A percentile compares a stretch with the other conserved stretches of the same genome.
These are phyloP conservation scores for Nicotiana rustica DNA, from an alignment of 305 asterid species.

Conservation along the genomic window DNA sequence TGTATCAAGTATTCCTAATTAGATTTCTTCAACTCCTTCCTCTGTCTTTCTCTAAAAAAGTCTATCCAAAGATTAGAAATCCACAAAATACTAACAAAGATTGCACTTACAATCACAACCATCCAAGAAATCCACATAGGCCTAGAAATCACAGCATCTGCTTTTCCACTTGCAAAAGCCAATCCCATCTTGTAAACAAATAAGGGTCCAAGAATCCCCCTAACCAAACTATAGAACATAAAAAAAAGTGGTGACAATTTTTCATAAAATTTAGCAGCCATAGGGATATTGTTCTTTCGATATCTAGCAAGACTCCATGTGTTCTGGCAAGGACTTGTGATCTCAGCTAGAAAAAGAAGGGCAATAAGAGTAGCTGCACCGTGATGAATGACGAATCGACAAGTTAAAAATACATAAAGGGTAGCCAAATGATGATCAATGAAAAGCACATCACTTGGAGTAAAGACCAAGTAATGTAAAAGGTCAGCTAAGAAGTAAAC, in stretches of 20 bases:
- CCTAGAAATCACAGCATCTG: constrained; percentile 54
- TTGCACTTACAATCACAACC: constrained; percentile 59
- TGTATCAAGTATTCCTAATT: constrained; percentile 35
- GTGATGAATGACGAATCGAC: constrained; percentile 59
- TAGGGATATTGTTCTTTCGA: constrained; percentile 50
- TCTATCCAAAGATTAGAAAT: constrained; percentile 67
- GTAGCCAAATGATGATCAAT: constrained; percentile 78
- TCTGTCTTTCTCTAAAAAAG: constrained; percentile 48
- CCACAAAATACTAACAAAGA: constrained; percentile 74
- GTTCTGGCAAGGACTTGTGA: constrained; percentile 73
- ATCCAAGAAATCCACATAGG: constrained; percentile 87
- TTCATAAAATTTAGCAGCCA: constrained; percentile 57
- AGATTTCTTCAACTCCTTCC: constrained; percentile 50
- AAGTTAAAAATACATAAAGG: constrained; percentile 66
- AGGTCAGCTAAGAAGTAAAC: constrained; percentile 73
- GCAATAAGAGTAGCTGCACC: constrained; percentile 69
- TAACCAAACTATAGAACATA: constrained; percentile 58
- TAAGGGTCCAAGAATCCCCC: constrained; percentile 75
- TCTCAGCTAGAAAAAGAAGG: constrained; percentile 69
- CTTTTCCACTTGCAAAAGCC: constrained; percentile 46
- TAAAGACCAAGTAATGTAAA: constrained; percentile 59
- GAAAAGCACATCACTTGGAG: constrained; percentile 64
- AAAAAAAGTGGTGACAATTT: constrained; percentile 66
- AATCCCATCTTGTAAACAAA: constrained; percentile 54
- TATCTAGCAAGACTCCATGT: constrained; percentile 71